A percentile compares a stretch with the other conserved stretches of the same genome.
These are phyloP conservation scores for Venturia aucupariae DNA, from an alignment of 2,329 filamentous ascomycete genomes.

Conservation along the genomic window DNA sequence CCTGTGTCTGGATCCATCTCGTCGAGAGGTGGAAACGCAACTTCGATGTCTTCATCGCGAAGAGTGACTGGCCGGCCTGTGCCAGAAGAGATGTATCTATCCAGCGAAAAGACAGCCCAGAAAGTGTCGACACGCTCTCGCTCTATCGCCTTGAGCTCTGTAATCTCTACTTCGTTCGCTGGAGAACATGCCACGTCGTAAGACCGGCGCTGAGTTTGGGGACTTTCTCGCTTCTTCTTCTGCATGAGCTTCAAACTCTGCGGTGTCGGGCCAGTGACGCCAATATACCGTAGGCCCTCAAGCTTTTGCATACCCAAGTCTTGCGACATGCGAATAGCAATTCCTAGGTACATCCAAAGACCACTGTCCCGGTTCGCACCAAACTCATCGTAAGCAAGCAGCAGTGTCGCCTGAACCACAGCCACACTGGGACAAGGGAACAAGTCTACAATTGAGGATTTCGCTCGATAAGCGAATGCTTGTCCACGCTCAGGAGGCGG, in stretches of 20 bases:
- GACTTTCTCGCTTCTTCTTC: background rate
- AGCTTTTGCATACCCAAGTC: constrained; percentile 75
- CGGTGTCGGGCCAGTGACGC: constrained; percentile 46
- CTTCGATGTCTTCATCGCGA: constrained; percentile 75
- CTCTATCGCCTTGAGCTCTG: constrained; percentile 59
- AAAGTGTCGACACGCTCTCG: constrained; percentile 79
- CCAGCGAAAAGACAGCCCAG: constrained; percentile 83
- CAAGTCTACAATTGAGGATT: constrained; percentile 71
- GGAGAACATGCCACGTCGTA: constrained; percentile 27
- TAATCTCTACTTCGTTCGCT: constrained; percentile 26
- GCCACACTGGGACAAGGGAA: constrained; percentile 76
- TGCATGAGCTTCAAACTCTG: constrained; percentile 39
- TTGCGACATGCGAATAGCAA: constrained; percentile 74
- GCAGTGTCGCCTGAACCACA: constrained; percentile 71
- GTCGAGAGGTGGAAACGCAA: constrained; percentile 54
- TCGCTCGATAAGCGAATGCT: constrained; percentile 72
- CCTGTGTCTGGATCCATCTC: constrained; percentile 46
- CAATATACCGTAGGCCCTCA: constrained; percentile 57
- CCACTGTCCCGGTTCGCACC: constrained; percentile 82
- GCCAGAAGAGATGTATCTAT: constrained; percentile 78
- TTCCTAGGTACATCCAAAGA: constrained; percentile 86
- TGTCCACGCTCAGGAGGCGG: constrained; percentile 60
- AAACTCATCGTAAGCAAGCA: constrained; percentile 84
- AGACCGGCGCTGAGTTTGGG: background rate
- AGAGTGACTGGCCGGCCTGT: constrained; percentile 78